Conservation (phyloP, 805 yeast genomes). For the Ogataea methylovora region DNA sequence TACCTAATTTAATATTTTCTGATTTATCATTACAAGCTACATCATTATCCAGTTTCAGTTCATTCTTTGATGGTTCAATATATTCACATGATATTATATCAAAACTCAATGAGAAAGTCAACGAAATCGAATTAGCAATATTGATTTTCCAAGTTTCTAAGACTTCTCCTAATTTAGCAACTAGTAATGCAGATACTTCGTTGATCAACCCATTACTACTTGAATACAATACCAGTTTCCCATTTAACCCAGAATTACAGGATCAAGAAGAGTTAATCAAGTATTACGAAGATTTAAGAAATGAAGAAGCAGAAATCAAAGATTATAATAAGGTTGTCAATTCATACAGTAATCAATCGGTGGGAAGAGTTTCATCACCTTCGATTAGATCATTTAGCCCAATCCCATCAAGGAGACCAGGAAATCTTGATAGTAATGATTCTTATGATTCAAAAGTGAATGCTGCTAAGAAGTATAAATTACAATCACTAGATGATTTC, state of each 20-base stretch:
- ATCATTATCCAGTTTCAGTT: conserved; percentile 10
- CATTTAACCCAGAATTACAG: background rate
- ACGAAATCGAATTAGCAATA: conserved; percentile 20
- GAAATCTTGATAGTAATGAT: background rate
- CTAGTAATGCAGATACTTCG: background rate
- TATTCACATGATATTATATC: conserved; percentile 1
- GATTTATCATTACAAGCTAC: conserved; percentile 18
- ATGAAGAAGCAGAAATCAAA: conserved; percentile 27
- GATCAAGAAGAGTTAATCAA: conserved; percentile 9
- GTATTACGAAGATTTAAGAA: conserved; percentile 21
- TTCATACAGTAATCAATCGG: conserved; percentile 6
- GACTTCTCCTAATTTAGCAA: conserved; percentile 11
- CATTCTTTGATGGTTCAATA: conserved; percentile 12
- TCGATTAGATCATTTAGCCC: background rate
- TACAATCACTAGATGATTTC: conserved; percentile 85
- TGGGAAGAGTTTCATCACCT: conserved; percentile 8
- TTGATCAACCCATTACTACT: background rate
- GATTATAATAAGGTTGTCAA: conserved; percentile 29
- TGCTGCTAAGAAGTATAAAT: conserved; percentile 37
- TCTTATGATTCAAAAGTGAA: conserved; percentile 1
- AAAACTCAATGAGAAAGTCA: conserved; percentile 10
- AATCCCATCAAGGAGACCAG: background rate
- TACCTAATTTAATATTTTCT: conserved; percentile 34
- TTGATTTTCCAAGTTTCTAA: conserved; percentile 23
- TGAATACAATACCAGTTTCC: background rate